Percentiles rank a stretch among this genome's conserved stretches.
Conservation (phyloP, 495 filamentous ascomycete genomes). For the Lentithecium fluviatile region DNA sequence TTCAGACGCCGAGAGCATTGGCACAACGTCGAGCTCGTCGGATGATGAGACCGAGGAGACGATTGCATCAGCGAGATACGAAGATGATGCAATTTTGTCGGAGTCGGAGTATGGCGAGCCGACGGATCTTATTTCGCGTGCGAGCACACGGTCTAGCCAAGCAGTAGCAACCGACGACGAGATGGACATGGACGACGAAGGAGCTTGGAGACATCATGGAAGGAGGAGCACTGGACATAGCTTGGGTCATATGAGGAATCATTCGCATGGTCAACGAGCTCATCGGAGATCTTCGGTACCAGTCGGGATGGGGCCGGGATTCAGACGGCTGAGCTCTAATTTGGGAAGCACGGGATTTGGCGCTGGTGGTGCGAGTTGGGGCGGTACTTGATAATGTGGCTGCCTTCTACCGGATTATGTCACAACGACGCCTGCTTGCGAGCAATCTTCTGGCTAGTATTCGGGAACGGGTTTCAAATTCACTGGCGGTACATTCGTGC, state of each 20-base stretch:
- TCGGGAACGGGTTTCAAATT: too few species aligned
- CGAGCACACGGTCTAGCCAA: conserved; percentile 23
- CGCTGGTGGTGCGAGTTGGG: conserved; percentile 27
- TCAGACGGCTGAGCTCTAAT: conserved; percentile 35
- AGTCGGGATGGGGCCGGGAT: conserved; percentile 35
- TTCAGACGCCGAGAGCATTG: conserved; percentile 41
- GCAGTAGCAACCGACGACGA: conserved; percentile 48
- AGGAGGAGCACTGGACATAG: conserved; percentile 1
- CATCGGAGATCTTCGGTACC: conserved; percentile 31
- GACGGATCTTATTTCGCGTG: conserved; percentile 24
- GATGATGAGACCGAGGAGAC: conserved; percentile 17
- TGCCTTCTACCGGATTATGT: too few species aligned
- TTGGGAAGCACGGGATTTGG: conserved; percentile 31
- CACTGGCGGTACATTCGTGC: too few species aligned
- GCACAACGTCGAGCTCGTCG: conserved; percentile 7
- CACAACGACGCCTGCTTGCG: too few species aligned
- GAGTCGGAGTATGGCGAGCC: conserved; percentile 35
- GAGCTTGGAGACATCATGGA: neutral
- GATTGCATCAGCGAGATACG: conserved; percentile 2
- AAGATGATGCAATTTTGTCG: conserved; percentile 16
- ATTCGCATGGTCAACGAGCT: conserved; percentile 1
- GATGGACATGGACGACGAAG: conserved; percentile 61
- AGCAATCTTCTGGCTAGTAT: too few species aligned
- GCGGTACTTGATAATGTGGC: conserved; percentile 11
- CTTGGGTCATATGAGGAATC: conserved; percentile 9